Percentiles rank a stretch among this genome's conserved stretches.
Evolutionary conservation across 768 basidiomycete species (phyloP).

Genomic region (Sarcomyxa edulis): DNA sequence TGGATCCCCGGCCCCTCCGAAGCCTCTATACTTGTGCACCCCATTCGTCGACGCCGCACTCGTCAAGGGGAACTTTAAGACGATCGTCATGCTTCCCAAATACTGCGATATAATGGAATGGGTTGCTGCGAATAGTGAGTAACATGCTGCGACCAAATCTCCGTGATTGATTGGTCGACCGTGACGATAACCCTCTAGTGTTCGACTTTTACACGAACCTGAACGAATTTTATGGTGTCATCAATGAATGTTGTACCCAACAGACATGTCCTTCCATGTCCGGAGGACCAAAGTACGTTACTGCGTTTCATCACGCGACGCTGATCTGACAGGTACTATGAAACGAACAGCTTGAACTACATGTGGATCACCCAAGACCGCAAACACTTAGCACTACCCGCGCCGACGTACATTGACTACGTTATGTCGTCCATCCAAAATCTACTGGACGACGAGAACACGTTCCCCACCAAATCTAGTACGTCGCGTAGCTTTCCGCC

Average conservation of each 20-base stretch:
- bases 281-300: conserved; percentile 73
- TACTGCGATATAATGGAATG: conserved; percentile 96
- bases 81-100: conserved; percentile 93
- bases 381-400: conserved; percentile 81
- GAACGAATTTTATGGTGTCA: conserved; percentile 93
- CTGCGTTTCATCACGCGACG: not conserved
- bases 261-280: conserved; percentile 91
- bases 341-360: conserved; percentile 87
- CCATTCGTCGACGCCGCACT: conserved; percentile 94
- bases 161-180: not conserved
- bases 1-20: conserved; percentile 23
- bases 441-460: conserved; percentile 87
- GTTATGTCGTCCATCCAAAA: conserved; percentile 98
- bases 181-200: conserved; percentile 40
- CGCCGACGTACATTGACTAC: conserved; percentile 96
- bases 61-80: conserved; percentile 98
- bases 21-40: conserved; percentile 85
- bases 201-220: conserved; percentile 97
- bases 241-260: conserved; percentile 90
- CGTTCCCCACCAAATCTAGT: conserved; percentile 97
- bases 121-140: conserved; percentile 91
- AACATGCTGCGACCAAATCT: not conserved
- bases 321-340: conserved; percentile 2
- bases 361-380: conserved; percentile 92
- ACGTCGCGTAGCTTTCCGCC: conserved; percentile 16